These are phyloP conservation scores for Uncinocarpus reesii DNA, from an alignment of 2,329 filamentous ascomycete species.

Conservation along the genomic window DNA sequence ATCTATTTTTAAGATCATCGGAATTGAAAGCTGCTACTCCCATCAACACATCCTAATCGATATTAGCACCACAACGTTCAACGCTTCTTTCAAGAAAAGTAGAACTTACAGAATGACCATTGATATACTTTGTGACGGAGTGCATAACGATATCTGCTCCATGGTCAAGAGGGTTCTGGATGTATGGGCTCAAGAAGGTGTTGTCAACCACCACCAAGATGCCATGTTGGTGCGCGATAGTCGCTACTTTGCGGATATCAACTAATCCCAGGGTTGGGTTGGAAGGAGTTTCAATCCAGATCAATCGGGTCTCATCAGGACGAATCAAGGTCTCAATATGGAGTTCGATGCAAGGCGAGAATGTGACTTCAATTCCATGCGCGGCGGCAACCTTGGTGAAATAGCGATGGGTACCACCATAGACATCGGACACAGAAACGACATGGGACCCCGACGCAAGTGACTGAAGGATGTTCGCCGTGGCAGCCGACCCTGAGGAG, in stretches of 20 bases:
- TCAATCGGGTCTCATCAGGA: slow-evolving; percentile 69
- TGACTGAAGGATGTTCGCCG: slow-evolving; percentile 84
- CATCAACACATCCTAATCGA: slow-evolving; percentile 75
- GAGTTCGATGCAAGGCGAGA: slow-evolving; percentile 82
- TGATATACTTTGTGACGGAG: slow-evolving; percentile 98
- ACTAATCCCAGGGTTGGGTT: slow-evolving; percentile 91
- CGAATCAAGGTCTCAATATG: slow-evolving; percentile 78
- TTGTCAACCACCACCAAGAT: slow-evolving; percentile 98
- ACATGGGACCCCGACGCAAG: slow-evolving; percentile 86
- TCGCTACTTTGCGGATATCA: slow-evolving; percentile 78
- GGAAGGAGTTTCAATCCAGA: slow-evolving; percentile 94
- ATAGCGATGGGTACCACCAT: slow-evolving; percentile 95
- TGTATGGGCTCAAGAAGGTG: slow-evolving; percentile 91
- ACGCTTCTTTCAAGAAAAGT: background rate
- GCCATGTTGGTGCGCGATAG: slow-evolving; percentile 73
- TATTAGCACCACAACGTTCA: background rate
- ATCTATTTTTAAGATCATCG: slow-evolving; percentile 61
- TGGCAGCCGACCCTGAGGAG: slow-evolving; percentile 86
- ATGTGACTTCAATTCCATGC: slow-evolving; percentile 88
- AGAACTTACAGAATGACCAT: slow-evolving; percentile 60
- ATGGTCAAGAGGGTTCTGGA: slow-evolving; percentile 91
- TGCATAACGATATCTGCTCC: slow-evolving; percentile 96
- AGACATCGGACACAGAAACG: slow-evolving; percentile 92
- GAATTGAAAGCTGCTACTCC: slow-evolving; percentile 93
- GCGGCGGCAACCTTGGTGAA: slow-evolving; percentile 96